Evolutionary conservation across 208 protist species (phyloP).

Genomic region (Leptomonas pyrrhocoris): DNA sequence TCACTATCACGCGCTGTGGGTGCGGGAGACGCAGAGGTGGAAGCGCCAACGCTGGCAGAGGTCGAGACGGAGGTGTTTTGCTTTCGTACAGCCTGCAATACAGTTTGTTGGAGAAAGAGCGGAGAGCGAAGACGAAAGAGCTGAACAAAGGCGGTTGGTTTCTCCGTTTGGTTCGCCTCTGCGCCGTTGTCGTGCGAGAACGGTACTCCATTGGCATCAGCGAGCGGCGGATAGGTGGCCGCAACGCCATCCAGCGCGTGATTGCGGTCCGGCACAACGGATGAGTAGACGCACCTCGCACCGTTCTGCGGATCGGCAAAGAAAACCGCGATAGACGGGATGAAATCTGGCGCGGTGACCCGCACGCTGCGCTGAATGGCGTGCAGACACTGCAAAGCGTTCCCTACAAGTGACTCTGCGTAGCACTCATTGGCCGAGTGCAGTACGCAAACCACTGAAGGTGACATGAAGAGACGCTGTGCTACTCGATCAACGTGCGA

Average conservation of each 20-base stretch:
- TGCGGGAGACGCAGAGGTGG: background rate
- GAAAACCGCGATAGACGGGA: slow-evolving; percentile 63
- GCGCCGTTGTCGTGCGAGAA: slow-evolving; percentile 15
- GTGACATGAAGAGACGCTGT: slow-evolving; percentile 12
- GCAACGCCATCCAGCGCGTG: slow-evolving; percentile 40
- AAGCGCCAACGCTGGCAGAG: background rate
- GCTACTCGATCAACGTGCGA: too few relatives aligned
- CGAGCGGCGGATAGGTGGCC: slow-evolving; percentile 19
- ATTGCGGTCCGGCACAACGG: slow-evolving; percentile 49
- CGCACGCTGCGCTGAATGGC: slow-evolving; percentile 53
- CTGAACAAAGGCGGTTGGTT: slow-evolving; percentile 30
- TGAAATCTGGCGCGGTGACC: slow-evolving; percentile 57
- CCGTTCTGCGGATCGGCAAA: slow-evolving; percentile 64
- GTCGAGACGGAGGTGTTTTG: slow-evolving; percentile 6
- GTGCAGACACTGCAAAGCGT: slow-evolving; percentile 50
- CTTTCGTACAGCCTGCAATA: slow-evolving; percentile 14
- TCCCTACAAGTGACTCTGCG: slow-evolving; percentile 43
- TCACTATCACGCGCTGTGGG: slow-evolving; percentile 4
- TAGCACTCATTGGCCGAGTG: slow-evolving; percentile 59
- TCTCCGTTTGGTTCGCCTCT: background rate
- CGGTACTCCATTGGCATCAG: slow-evolving; percentile 13
- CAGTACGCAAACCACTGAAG: slow-evolving; percentile 56
- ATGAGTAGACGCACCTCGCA: slow-evolving; percentile 64
- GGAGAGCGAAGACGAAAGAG: slow-evolving; percentile 35
- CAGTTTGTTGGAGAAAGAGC: slow-evolving; percentile 17